A percentile compares a stretch with the other conserved stretches of the same genome.
Conservation (phyloP, 2,329 filamentous ascomycete genomes). For the Talaromyces sp. region DNA sequence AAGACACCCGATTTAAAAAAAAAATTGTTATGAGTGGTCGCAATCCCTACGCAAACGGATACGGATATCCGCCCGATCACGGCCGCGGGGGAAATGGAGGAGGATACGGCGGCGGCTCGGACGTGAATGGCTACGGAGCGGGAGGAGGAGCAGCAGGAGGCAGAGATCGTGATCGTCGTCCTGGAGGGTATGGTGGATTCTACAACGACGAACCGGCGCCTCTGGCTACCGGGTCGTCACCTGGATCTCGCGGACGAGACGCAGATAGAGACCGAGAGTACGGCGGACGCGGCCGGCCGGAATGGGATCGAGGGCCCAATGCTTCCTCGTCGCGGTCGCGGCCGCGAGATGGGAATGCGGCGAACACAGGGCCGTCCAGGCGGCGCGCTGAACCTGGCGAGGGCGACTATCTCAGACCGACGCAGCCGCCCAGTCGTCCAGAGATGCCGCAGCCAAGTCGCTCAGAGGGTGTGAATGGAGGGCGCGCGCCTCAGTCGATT, state of each 20-base stretch:
- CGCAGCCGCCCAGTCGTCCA: constrained; percentile 15
- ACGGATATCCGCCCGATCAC: constrained; percentile 29
- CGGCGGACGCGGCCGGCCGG: constrained; percentile 7
- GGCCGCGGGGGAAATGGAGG: constrained; percentile 28
- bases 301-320: constrained; percentile 24
- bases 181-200: constrained; percentile 43
- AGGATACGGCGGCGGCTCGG: constrained; percentile 20
- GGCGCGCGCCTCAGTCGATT: constrained; percentile 28
- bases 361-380: constrained; percentile 20
- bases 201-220: constrained; percentile 26
- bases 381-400: constrained; percentile 24
- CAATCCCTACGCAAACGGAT: constrained; percentile 29
- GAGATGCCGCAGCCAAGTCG: constrained; percentile 15
- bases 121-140: constrained; percentile 28
- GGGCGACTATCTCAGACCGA: constrained; percentile 16
- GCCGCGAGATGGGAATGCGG: constrained; percentile 22
- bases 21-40: constrained; percentile 14
- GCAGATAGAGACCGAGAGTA: constrained; percentile 15
- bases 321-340: constrained; percentile 29
- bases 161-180: constrained; percentile 29
- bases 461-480: constrained; percentile 13
- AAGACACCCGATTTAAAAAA: not conserved
- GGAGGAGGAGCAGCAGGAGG: constrained; percentile 13
- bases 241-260: constrained; percentile 27
- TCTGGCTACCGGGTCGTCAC: constrained; percentile 20